A percentile compares a stretch with the other conserved stretches of the same genome.
Conservation (phyloP, 768 basidiomycete genomes). For the Collybiopsis luxurians region DNA sequence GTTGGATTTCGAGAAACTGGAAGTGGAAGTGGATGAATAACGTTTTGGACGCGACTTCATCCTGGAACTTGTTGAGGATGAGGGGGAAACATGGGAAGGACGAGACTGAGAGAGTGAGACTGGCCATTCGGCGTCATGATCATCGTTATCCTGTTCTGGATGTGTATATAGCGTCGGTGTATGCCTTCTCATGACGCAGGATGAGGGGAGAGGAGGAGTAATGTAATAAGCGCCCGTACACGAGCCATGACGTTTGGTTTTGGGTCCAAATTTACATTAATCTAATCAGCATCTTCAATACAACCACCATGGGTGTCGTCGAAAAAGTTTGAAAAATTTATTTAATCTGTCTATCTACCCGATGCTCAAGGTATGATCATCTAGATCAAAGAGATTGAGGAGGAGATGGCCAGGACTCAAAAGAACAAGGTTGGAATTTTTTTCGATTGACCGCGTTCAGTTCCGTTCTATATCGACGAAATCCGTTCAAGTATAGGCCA, state of each 20-base stretch:
- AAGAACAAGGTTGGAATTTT: constrained; percentile 78
- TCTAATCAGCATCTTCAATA: not conserved
- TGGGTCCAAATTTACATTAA: not conserved
- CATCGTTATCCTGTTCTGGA: constrained; percentile 51
- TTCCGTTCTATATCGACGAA: constrained; percentile 11
- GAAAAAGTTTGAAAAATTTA: constrained; percentile 79
- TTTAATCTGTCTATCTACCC: not conserved
- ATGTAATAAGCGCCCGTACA: not conserved
- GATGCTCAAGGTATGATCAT: constrained; percentile 4
- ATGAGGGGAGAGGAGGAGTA: not conserved
- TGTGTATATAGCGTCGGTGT: constrained; percentile 69
- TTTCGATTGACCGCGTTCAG: not conserved
- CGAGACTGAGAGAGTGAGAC: constrained; percentile 31
- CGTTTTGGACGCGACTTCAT: constrained; percentile 4
- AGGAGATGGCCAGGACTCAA: constrained; percentile 71
- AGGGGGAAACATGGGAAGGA: constrained; percentile 28
- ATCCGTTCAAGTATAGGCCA: constrained; percentile 57
- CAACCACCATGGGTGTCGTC: constrained; percentile 78
- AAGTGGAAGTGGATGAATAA: not conserved
- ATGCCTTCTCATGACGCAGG: constrained; percentile 47
- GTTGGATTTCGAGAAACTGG: constrained; percentile 12
- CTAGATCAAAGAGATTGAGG: constrained; percentile 95
- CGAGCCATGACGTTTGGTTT: not conserved
- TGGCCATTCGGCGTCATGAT: constrained; percentile 46
- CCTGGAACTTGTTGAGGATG: constrained; percentile 15